phyloP scores from a whole-genome alignment of 2,329 filamentous ascomycete genomes.

The Lasiodiplodia sp. region DNA sequence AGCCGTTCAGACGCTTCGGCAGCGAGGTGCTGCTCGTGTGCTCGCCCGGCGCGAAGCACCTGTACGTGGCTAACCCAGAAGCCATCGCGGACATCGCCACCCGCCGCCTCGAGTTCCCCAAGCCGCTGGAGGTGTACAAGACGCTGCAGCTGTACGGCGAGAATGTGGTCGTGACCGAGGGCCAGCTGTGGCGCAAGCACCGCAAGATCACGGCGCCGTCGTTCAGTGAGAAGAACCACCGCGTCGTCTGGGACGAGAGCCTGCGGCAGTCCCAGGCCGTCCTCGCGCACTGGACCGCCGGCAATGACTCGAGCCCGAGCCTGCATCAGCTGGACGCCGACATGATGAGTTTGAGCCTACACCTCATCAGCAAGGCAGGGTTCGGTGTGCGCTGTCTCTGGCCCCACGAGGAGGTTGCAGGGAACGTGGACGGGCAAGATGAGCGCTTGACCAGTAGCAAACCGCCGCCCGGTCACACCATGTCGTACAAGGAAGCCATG shows the following conservation, averaged over 20 bases:
- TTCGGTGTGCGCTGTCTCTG: conserved; percentile 68
- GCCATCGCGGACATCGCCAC: conserved; percentile 70
- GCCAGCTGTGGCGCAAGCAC: conserved; percentile 73
- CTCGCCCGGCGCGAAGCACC: conserved; percentile 60
- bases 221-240: conserved; percentile 80
- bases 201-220: conserved; percentile 74
- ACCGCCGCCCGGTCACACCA: conserved; percentile 49
- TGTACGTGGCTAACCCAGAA: conserved; percentile 70
- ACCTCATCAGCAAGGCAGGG: conserved; percentile 72
- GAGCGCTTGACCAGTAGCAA: conserved; percentile 42
- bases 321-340: conserved; percentile 67
- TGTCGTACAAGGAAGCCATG: conserved; percentile 72
- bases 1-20: conserved; percentile 65
- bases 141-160: conserved; percentile 72
- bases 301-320: conserved; percentile 45
- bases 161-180: conserved; percentile 76
- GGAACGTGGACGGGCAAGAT: conserved; percentile 39
- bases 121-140: conserved; percentile 67
- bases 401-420: conserved; percentile 64
- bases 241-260: conserved; percentile 69
- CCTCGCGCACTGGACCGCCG: conserved; percentile 43
- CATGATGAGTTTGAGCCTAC: conserved; percentile 68
- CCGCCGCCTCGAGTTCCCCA: conserved; percentile 74
- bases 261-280: conserved; percentile 64
- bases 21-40: conserved; percentile 70